Base-by-base conservation (phyloP, 441 rosid species). In the Jatropha podagrica region DNA sequence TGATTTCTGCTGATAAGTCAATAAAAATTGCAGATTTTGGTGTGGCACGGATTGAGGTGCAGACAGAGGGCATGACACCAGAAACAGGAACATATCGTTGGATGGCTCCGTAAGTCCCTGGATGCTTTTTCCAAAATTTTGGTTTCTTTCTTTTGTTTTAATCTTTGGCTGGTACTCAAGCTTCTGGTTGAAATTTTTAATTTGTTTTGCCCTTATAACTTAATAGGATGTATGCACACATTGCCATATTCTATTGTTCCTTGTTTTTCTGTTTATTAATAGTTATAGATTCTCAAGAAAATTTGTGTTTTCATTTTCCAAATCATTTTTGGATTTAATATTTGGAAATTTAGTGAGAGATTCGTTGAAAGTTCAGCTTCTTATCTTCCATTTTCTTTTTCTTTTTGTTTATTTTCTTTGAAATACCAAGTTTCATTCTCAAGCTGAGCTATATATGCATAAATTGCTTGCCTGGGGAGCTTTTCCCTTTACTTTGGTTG, bases 51-150 rank as follows among this genome's bases (percentile, higher is more conserved):
- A 95, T 95, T 74, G 98, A 95, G 85, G 98, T 95, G 82, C 98
- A 95, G 86, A 91, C 97, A 0, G 99, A 95, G 87, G 99, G 99
- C 71, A 95, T 95, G 99, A 95, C 99, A 20, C 99, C 98, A 0
- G 99, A 93, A 88, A 95, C 99, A 8, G 98, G 99, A 73, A 95
- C 98, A 17, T 95, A 95, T 79, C 97, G 98, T 56, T 95, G 98
- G 98, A 95, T 95, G 98, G 98, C 98, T 68, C 98, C 98, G 98
- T 93, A 91, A 93, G 98, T 86, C 71, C 52, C 79, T 62, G 26
- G 15, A 71, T 55, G 54, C 66, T 75, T 56, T 60, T 60, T 4
- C 9, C 20, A 27, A 58, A 48, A 32, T 71, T 74, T 67, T 15
- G n/a, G 12, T 18, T 58, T 40, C 42, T 41, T 74, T 74, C 44